Evolutionary conservation across 306 rosid genomes (phyloP).

Genomic region (Betula pendula): DNA sequence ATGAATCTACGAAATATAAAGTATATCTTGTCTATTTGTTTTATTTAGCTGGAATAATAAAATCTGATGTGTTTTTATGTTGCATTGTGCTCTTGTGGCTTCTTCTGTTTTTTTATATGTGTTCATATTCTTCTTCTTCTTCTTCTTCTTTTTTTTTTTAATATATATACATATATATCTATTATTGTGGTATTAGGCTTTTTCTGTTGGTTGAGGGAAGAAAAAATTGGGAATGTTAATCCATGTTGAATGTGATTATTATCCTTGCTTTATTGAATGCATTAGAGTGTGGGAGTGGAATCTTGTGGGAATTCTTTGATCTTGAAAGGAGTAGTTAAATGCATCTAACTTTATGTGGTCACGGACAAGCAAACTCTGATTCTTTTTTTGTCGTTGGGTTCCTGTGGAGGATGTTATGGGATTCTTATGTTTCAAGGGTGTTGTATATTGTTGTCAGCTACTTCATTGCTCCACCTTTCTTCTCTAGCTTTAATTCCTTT

Average conservation of each 20-base stretch:
- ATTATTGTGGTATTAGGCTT: not conserved
- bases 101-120: not conserved
- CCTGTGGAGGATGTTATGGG: not conserved
- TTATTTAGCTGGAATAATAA: not conserved
- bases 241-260: not conserved
- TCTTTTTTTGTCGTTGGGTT: not conserved
- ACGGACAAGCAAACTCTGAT: not conserved
- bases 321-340: not conserved
- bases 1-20: constrained; percentile 5
- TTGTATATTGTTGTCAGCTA: not conserved
- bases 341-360: not conserved
- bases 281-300: too few species aligned
- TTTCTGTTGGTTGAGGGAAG: not conserved
- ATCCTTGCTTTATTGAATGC: not conserved
- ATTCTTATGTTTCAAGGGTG: not conserved
- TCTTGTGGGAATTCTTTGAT: not conserved
- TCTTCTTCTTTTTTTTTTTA: too few species aligned
- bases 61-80: not conserved
- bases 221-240: not conserved
- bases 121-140: not conserved
- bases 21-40: not conserved
- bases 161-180: too few species aligned
- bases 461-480: not conserved
- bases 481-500: too few species aligned
- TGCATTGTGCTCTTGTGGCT: not conserved